Percentiles rank a stretch among this genome's conserved stretches.
These are phyloP conservation scores for Phytophthora boehmeriae DNA, from an alignment of 352 stramenopile species.

Conservation along the genomic window DNA sequence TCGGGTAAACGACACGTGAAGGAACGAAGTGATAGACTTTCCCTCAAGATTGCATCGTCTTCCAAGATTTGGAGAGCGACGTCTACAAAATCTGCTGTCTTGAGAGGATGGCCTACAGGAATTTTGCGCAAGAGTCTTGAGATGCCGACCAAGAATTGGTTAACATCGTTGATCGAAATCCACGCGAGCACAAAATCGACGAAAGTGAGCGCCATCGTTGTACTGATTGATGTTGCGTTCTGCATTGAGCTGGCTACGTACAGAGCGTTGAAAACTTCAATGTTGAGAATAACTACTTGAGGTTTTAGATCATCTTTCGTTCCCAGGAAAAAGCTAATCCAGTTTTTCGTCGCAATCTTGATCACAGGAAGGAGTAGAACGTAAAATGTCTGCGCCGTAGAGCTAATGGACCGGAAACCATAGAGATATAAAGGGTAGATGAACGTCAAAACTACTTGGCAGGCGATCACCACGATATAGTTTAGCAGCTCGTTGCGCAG, in stretches of 20 bases:
- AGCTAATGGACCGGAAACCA: conserved; percentile 32
- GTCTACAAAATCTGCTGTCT: conserved; percentile 21
- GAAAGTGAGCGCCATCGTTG: conserved; percentile 30
- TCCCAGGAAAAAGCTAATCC: conserved; percentile 34
- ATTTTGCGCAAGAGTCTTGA: conserved; percentile 12
- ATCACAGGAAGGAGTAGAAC: conserved; percentile 40
- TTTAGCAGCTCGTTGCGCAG: conserved; percentile 22
- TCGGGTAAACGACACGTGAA: conserved; percentile 11
- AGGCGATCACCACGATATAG: conserved; percentile 37
- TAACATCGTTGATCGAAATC: conserved; percentile 38
- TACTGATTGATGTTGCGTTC: conserved; percentile 36
- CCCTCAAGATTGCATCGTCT: conserved; percentile 11
- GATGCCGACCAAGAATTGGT: conserved; percentile 17
- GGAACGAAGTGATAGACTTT: conserved; percentile 3
- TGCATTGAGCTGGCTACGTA: conserved; percentile 55
- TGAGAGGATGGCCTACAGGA: conserved; percentile 12
- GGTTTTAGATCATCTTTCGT: conserved; percentile 41
- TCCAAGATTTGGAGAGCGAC: conserved; percentile 24
- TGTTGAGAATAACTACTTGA: conserved; percentile 57
- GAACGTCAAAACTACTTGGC: conserved; percentile 44
- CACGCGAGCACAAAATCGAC: conserved; percentile 44
- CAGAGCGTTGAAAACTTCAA: conserved; percentile 60
- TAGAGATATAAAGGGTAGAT: conserved; percentile 64
- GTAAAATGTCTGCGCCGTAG: conserved; percentile 29
- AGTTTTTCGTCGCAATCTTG: conserved; percentile 47